A percentile compares a stretch with the other conserved stretches of the same genome.
phyloP scores from a whole-genome alignment of 306 rosid genomes.

The Cucurbita maxima region DNA sequence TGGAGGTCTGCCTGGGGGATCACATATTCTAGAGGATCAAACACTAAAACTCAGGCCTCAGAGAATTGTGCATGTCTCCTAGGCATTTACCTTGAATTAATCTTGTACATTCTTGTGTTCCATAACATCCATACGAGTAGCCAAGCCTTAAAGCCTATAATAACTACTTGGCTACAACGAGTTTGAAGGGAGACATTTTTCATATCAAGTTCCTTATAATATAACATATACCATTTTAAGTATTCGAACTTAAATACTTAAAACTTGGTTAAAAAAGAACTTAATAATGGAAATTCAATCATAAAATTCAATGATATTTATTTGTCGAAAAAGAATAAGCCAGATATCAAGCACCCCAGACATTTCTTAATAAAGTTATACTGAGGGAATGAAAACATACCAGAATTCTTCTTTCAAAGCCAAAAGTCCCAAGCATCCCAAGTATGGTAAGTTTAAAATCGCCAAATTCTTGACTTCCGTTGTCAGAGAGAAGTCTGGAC shows the following conservation, averaged over 20 bases:
- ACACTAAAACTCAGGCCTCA: background rate
- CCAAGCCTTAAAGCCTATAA: background rate
- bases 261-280: background rate
- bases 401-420: conserved; percentile 97
- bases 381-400: conserved; percentile 20
- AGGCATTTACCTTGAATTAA: background rate
- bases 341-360: background rate
- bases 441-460: conserved; percentile 83
- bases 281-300: background rate
- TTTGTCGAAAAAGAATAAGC: background rate
- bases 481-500: conserved; percentile 91
- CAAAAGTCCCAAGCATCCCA: conserved; percentile 92
- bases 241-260: background rate
- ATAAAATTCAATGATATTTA: background rate
- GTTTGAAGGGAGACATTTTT: background rate
- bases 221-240: background rate
- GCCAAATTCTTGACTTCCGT: conserved; percentile 88
- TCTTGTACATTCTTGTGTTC: background rate
- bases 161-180: background rate
- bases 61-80: background rate
- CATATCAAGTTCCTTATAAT: background rate
- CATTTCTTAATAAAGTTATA: background rate
- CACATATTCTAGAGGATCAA: background rate
- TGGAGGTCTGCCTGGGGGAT: background rate
- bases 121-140: background rate